Conservation (phyloP, 2,329 filamentous ascomycete genomes). For the Grosmannia serpens region DNA sequence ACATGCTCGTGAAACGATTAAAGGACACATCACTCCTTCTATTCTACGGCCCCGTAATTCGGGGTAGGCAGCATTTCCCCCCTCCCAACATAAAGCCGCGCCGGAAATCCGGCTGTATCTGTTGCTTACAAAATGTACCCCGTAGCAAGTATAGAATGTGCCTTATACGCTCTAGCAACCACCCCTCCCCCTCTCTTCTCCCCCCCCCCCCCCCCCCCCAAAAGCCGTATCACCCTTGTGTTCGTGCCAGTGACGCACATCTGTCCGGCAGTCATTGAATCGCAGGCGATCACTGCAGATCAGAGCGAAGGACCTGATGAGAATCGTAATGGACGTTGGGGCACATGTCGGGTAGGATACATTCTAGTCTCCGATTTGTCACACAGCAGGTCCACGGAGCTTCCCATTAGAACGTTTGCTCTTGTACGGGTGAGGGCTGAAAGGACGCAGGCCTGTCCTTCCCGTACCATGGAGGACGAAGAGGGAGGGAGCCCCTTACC, state of each 20-base stretch:
- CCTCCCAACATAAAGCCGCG: too few relatives aligned
- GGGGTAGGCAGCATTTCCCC: too few relatives aligned
- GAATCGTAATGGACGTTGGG: not conserved
- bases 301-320: not conserved
- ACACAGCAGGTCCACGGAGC: not conserved
- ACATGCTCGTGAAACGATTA: too few relatives aligned
- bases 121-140: too few relatives aligned
- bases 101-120: too few relatives aligned
- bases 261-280: not conserved
- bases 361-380: not conserved
- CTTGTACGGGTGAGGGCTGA: not conserved
- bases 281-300: conserved; percentile 1
- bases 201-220: not conserved
- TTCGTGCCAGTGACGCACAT: not conserved
- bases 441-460: not conserved
- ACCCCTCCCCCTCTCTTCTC: too few relatives aligned
- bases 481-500: not conserved
- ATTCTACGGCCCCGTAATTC: too few relatives aligned
- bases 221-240: not conserved
- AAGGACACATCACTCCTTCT: too few relatives aligned
- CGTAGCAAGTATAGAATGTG: not conserved
- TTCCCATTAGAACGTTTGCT: not conserved
- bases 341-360: not conserved
- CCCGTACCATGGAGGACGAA: not conserved
- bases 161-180: not conserved